These are phyloP conservation scores for Vitis rotundifolia DNA, from an alignment of 164 flowering plant genomes.

Conservation along the genomic window DNA sequence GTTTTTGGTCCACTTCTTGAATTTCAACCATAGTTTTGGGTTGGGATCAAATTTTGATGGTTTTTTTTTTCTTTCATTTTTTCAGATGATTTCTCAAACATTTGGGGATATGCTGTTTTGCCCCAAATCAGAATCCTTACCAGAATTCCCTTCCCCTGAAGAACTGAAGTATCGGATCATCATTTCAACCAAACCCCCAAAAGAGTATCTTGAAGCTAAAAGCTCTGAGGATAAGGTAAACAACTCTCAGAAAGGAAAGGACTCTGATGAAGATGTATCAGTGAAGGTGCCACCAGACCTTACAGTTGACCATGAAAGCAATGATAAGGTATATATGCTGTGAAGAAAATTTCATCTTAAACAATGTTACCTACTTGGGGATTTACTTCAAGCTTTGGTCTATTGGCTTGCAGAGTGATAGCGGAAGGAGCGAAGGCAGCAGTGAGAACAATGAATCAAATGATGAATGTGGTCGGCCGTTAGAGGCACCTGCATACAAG, in stretches of 20 bases:
- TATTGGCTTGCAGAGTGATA: constrained; percentile 29
- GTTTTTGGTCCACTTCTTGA: neutral
- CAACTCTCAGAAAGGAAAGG: constrained; percentile 12
- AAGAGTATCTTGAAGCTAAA: constrained; percentile 21
- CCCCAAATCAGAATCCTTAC: constrained; percentile 3
- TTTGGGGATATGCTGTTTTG: constrained; percentile 18
- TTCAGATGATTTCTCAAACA: constrained; percentile 21
- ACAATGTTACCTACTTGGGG: neutral
- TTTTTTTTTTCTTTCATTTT: neutral
- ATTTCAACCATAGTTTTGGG: neutral
- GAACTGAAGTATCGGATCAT: constrained; percentile 8
- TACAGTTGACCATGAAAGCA: constrained; percentile 17
- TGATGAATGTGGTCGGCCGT: constrained; percentile 11
- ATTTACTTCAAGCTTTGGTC: neutral
- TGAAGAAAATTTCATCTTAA: neutral
- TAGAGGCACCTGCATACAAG: constrained; percentile 37
- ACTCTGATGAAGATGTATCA: constrained; percentile 22
- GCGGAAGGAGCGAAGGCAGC: constrained; percentile 23
- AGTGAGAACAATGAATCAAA: constrained; percentile 24
- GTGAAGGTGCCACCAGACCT: constrained; percentile 17
- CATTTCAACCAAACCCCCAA: constrained; percentile 19
- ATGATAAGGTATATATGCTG: constrained; percentile 25
- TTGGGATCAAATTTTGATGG: neutral
- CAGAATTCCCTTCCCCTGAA: constrained; percentile 19
- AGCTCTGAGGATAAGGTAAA: constrained; percentile 1